Evolutionary conservation across 2,329 filamentous ascomycete species (phyloP), one percentile per base, ranked within the genome.

Genomic region (Hypoxylon sp.): DNA sequence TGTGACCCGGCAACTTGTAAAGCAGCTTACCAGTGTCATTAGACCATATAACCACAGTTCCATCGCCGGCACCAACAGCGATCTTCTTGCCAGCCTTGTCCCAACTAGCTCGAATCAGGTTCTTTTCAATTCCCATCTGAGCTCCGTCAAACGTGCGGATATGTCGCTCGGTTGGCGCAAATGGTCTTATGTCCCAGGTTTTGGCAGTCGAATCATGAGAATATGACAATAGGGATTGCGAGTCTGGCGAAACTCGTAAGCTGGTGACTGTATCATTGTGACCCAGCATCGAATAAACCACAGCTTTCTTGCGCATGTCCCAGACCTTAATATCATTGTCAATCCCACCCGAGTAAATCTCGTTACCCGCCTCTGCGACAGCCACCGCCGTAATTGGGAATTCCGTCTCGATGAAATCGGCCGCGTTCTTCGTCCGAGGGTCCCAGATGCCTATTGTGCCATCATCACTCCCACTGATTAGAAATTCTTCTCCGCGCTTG

Each of bases 291-390:
- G 92, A 91, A 80, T 98, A 98, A 5, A 94, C 90, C 2, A 97
- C 88, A 5, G 91, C 88, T 81, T 97, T 94, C 84, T 97, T 98
- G 72, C 96, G 90, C 77, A 98, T 83, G 80, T 99, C 96, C 95
- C 96, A 99, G 19, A 97, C 94, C 75, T 94, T 94, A 79, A 99
- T 97, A 74, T 97, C 94, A 78, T 98, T 98, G 82, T 98, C 96
- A 73, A 99, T 98, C 22, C 94, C 93, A 51, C 95, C 95, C 5
- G 93, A 92, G 80, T 96, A 99, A 26, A 99, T 89, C 82, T 98
- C 96, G 78, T 97, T 97, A 17, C 96, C 96, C 1, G 95, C 94
- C 79, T 97, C 94, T 0, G 94, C 91, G n/a, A 98, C 85, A 14
- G 94, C 93, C 5, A 98, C 89, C 0, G 95, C 92, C 1, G 96